A percentile compares a stretch with the other conserved stretches of the same genome.
Conservation (phyloP, 176 grass and related monocot species). For the Olyra latifolia region DNA sequence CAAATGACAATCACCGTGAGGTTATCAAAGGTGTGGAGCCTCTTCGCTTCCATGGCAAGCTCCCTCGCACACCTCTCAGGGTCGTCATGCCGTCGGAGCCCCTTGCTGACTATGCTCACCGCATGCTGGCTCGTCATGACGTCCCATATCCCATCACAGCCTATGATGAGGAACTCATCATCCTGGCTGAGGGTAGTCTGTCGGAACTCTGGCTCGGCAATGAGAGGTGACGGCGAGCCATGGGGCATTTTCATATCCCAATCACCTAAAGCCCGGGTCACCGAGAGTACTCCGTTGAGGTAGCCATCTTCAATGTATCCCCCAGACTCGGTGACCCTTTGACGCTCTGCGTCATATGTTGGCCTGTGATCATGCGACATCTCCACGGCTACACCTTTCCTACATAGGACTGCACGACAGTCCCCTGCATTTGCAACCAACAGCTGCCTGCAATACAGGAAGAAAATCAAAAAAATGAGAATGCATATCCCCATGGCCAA, state of each 20-base stretch:
- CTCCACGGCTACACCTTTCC: conserved; percentile 70
- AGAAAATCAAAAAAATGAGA: neutral
- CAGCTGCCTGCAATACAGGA: conserved; percentile 48
- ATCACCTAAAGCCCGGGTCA: conserved; percentile 80
- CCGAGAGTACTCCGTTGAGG: conserved; percentile 78
- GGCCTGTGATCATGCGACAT: conserved; percentile 83
- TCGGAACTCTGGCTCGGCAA: conserved; percentile 70
- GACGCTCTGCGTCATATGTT: conserved; percentile 46
- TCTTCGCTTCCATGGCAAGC: conserved; percentile 61
- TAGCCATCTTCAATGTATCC: conserved; percentile 85
- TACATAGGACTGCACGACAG: conserved; percentile 80
- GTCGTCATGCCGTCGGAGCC: conserved; percentile 58
- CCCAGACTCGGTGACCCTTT: conserved; percentile 52
- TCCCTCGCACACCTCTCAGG: conserved; percentile 69
- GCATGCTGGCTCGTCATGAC: conserved; percentile 75
- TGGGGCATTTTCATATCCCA: conserved; percentile 81
- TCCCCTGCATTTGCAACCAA: conserved; percentile 90
- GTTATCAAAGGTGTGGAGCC: conserved; percentile 70
- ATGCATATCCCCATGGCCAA: neutral
- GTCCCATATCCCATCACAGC: conserved; percentile 79
- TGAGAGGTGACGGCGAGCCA: conserved; percentile 58
- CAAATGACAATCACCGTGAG: conserved; percentile 73
- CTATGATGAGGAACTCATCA: conserved; percentile 78
- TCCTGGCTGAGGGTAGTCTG: conserved; percentile 55
- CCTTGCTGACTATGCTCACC: conserved; percentile 53